Base-by-base conservation (phyloP, 176 grass and related monocot species). In the Oryza glumipatula region DNA sequence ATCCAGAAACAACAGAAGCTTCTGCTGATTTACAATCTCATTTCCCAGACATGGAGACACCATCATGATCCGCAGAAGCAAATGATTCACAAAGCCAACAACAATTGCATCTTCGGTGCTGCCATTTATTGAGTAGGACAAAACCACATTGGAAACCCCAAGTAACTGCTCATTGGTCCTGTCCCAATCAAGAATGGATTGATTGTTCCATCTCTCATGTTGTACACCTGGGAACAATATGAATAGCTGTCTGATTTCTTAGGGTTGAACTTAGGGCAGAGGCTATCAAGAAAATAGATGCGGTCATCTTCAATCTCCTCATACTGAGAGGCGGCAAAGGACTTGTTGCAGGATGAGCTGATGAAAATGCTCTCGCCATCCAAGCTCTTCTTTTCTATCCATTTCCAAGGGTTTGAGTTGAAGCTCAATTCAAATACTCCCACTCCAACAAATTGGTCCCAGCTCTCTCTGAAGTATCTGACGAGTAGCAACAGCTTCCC, bases 231-330 rank as follows among this genome's bases (percentile, higher is more conserved):
- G 30, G 73, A 76, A 56, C 48, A 32, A 76, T 58, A 76, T 6
- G 49, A 76, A 56, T 76, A 36, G 73, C 33, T 76, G 16, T 33
- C 73, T 51, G 21, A 33, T 30, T 56, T 51, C 73, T 76, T 12
- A 0, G 17, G 28, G 72, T 14, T 51, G 72, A 52, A 74, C 16
- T 6, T 52, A 48, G 72, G 72, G 30, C 73, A 76, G 11, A 58
- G 54, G 9, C 24, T 30, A 76, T 76, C 73, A 76, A 76, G 73
- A 36, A 76, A 76, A 76, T 58, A 76, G 73, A 76, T 76, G 49
- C 7, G 73, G 23, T 76, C 73, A 58, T n/a, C 48, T 58, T 76
- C 16, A 56, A 56, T 76, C 49, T 76, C 48, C 30, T 58, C 26
- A 76, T 76, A 76, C 28, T 11, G 7, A 76, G 48, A 58, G 16